These are phyloP conservation scores for Aspergillus baeticus DNA, from an alignment of 495 filamentous ascomycete genomes.

Conservation along the genomic window DNA sequence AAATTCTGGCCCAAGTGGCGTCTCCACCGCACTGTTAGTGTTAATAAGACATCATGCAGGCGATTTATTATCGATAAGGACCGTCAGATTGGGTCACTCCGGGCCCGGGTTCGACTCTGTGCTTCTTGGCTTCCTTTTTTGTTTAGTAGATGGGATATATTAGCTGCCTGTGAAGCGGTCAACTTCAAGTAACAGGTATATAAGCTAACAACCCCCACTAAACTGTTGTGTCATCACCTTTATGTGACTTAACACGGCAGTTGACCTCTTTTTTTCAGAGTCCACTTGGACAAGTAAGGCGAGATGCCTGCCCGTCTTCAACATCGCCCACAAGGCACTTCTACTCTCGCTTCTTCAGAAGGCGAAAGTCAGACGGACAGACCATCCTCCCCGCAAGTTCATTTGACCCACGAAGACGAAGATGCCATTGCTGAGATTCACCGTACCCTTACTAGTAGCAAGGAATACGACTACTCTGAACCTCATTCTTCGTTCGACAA, in stretches of 20 bases:
- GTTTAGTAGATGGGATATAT: conserved; percentile 12
- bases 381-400: conserved; percentile 27
- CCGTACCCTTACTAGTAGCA: conserved; percentile 29
- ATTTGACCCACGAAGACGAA: conserved; percentile 33
- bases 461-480: conserved; percentile 30
- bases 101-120: conserved; percentile 7
- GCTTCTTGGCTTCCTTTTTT: conserved; percentile 32
- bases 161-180: not conserved
- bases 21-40: conserved; percentile 4
- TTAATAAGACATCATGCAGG: conserved; percentile 5
- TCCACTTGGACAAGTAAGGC: conserved; percentile 3
- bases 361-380: conserved; percentile 13
- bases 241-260: too few species aligned
- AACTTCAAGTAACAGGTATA: conserved; percentile 8
- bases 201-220: conserved; percentile 6
- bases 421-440: conserved; percentile 37
- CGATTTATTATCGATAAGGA: conserved; percentile 2
- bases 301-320: conserved; percentile 35
- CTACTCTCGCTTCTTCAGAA: conserved; percentile 24
- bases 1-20: conserved; percentile 12
- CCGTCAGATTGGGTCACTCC: not conserved
- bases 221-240: not conserved
- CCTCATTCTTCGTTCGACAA: conserved; percentile 39
- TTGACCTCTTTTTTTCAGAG: not conserved
- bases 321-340: conserved; percentile 23